These are phyloP conservation scores for Triangularia verruculosa DNA, from an alignment of 2,329 filamentous ascomycete genomes.

Conservation along the genomic window DNA sequence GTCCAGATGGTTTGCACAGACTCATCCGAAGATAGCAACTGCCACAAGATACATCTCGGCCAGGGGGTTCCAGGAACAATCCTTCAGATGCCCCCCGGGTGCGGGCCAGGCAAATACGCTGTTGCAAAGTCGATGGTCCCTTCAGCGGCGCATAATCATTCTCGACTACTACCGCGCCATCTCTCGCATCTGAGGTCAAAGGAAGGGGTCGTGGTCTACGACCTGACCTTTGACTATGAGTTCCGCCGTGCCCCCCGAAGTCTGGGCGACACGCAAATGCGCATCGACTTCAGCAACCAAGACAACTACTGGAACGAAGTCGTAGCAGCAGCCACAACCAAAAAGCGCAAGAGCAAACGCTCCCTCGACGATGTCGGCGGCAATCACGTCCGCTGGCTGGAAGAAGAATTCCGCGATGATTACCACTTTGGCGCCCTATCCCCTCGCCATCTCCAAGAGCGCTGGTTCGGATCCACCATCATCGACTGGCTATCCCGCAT, in stretches of 20 bases:
- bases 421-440: background rate
- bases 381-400: slow-evolving; percentile 5
- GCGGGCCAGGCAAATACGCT: slow-evolving; percentile 40
- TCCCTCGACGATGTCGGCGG: background rate
- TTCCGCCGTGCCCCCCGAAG: slow-evolving; percentile 34
- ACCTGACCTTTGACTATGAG: slow-evolving; percentile 42
- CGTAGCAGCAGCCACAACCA: slow-evolving; percentile 1
- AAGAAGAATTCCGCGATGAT: slow-evolving; percentile 7
- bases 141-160: slow-evolving; percentile 2
- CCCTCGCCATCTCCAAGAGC: background rate
- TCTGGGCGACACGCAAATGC: slow-evolving; percentile 32
- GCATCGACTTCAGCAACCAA: slow-evolving; percentile 33
- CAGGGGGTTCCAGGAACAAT: slow-evolving; percentile 37
- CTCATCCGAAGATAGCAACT: slow-evolving; percentile 34
- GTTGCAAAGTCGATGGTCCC: slow-evolving; percentile 34
- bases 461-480: slow-evolving; percentile 4
- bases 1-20: slow-evolving; percentile 40
- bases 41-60: slow-evolving; percentile 37
- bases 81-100: slow-evolving; percentile 40
- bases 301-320: slow-evolving; percentile 5
- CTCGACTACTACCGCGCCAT: slow-evolving; percentile 26
- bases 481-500: background rate
- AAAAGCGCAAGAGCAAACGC: slow-evolving; percentile 18
- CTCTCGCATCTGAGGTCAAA: slow-evolving; percentile 14
- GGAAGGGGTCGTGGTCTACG: slow-evolving; percentile 31